Percentiles rank a stretch among this genome's conserved stretches.
Evolutionary conservation across 805 yeast species (phyloP).

Genomic region (Candida corydali): DNA sequence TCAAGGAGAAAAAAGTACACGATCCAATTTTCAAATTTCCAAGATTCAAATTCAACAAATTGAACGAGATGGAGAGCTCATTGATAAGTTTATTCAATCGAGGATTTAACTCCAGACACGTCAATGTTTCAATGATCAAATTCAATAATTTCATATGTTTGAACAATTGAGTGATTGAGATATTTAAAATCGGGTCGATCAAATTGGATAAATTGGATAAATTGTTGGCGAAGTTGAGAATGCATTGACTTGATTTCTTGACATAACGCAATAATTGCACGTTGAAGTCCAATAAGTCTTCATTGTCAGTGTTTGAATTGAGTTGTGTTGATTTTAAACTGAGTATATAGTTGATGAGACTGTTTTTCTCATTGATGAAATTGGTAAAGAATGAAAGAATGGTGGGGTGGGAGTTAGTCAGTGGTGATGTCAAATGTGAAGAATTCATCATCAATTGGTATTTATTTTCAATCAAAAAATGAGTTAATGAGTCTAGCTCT

Average conservation of each 20-base stretch:
- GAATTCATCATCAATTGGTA: not conserved
- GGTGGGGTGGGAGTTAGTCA: not conserved
- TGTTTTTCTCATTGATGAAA: conserved; percentile 31
- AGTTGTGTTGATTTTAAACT: conserved; percentile 19
- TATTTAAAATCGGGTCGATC: conserved; percentile 22
- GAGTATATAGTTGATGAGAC: conserved; percentile 29
- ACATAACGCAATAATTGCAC: conserved; percentile 35
- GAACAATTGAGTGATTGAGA: conserved; percentile 29
- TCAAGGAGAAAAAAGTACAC: conserved; percentile 17
- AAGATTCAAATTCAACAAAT: conserved; percentile 25
- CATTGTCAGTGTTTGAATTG: conserved; percentile 6
- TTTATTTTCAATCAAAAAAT: conserved; percentile 9
- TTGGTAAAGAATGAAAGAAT: conserved; percentile 15
- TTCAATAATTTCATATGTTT: conserved; percentile 33
- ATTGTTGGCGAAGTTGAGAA: conserved; percentile 27
- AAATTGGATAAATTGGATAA: not conserved
- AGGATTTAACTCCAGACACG: conserved; percentile 18
- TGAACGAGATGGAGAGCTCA: conserved; percentile 33
- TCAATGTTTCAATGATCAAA: conserved; percentile 28
- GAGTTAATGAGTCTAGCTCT: conserved; percentile 1
- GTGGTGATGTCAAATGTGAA: not conserved
- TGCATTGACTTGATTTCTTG: conserved; percentile 27
- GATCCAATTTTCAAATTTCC: conserved; percentile 22
- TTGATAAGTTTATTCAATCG: conserved; percentile 32
- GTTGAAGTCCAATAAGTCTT: conserved; percentile 32